Evolutionary conservation across 2,329 filamentous ascomycete genomes (phyloP).

Genomic region (Chaetomium sp.): DNA sequence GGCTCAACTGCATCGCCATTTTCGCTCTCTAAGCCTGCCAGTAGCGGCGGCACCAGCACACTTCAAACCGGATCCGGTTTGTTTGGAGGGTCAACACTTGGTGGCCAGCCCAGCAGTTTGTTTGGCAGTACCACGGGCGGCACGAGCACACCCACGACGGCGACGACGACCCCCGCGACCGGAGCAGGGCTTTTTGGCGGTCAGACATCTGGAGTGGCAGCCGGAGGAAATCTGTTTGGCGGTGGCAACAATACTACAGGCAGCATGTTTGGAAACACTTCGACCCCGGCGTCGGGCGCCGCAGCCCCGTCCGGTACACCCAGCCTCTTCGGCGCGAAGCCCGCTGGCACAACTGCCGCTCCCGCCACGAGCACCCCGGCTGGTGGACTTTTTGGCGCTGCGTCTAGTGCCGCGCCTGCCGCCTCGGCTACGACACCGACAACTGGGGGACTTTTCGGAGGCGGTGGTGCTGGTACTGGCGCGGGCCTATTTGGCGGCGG

Average conservation of each 20-base stretch:
- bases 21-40: constrained; percentile 20
- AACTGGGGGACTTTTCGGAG: constrained; percentile 21
- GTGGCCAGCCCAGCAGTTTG: constrained; percentile 24
- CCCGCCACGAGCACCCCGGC: constrained; percentile 15
- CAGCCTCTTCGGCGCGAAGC: constrained; percentile 14
- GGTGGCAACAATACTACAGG: constrained; percentile 14
- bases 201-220: constrained; percentile 11
- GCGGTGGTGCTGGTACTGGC: constrained; percentile 9
- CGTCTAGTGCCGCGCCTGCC: constrained; percentile 4
- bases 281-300: constrained; percentile 14
- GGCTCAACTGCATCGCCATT: constrained; percentile 30
- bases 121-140: constrained; percentile 28
- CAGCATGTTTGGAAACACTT: constrained; percentile 14
- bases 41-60: constrained; percentile 10
- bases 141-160: constrained; percentile 25
- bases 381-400: constrained; percentile 18
- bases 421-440: constrained; percentile 1
- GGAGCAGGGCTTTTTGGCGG: constrained; percentile 28
- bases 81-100: constrained; percentile 18
- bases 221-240: constrained; percentile 25
- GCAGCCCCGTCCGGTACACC: constrained; percentile 4
- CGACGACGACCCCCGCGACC: constrained; percentile 20
- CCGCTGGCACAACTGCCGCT: constrained; percentile 14
- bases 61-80: constrained; percentile 16
- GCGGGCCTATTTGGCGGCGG: background rate